Conservation (phyloP, 345 rosid genomes). For the Stellera chamaejasme region DNA sequence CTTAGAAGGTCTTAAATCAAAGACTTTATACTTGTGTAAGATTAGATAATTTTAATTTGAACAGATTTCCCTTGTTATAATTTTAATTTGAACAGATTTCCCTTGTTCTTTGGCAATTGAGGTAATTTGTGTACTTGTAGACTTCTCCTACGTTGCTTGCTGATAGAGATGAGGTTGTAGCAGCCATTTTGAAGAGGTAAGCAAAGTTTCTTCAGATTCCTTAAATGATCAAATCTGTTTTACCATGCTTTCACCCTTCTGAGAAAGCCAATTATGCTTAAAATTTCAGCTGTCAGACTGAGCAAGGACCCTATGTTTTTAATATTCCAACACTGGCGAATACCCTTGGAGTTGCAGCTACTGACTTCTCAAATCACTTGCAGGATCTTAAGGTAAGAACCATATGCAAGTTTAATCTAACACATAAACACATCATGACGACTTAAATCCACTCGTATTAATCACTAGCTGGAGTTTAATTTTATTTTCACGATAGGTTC, state of each 20-base stretch:
- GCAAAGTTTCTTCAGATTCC: slow-evolving; percentile 8
- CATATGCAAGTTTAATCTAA: too few species aligned
- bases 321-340: slow-evolving; percentile 65
- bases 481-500: too few species aligned
- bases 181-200: slow-evolving; percentile 74
- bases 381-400: slow-evolving; percentile 57
- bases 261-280: slow-evolving; percentile 5
- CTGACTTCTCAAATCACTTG: slow-evolving; percentile 50
- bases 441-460: too few species aligned
- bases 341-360: slow-evolving; percentile 38
- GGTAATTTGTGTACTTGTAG: slow-evolving; percentile 37
- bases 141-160: slow-evolving; percentile 65
- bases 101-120: slow-evolving; percentile 19
- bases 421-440: too few species aligned
- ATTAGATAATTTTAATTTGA: too few species aligned
- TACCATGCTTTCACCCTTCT: slow-evolving; percentile 3
- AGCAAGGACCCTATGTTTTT: slow-evolving; percentile 64
- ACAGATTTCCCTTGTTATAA: too few species aligned
- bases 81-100: too few species aligned
- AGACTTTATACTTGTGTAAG: too few species aligned
- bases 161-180: slow-evolving; percentile 49
- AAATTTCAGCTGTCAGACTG: slow-evolving; percentile 49
- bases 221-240: slow-evolving; percentile 4
- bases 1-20: too few species aligned
- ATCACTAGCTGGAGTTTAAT: too few species aligned